These are phyloP conservation scores for Suhomyces anneliseae DNA, from an alignment of 1,139 yeast genomes.

Conservation along the genomic window DNA sequence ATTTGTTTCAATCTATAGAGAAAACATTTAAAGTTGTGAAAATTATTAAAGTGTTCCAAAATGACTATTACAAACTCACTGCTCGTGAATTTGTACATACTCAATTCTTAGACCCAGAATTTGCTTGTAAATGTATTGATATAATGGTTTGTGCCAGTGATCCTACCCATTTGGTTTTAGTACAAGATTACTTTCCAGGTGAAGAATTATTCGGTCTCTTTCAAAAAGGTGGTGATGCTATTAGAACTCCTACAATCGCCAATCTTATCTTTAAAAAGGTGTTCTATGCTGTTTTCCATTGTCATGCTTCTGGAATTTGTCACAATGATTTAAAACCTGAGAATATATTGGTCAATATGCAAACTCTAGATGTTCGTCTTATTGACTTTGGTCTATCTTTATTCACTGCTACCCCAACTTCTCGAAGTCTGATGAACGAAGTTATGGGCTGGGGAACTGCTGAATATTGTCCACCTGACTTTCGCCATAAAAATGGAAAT, in stretches of 20 bases:
- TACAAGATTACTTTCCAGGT: slow-evolving; percentile 12
- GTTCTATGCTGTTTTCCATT: slow-evolving; percentile 17
- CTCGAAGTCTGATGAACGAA: not conserved
- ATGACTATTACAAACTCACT: not conserved
- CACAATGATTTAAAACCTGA: slow-evolving; percentile 15
- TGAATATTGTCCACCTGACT: slow-evolving; percentile 8
- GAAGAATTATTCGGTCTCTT: slow-evolving; percentile 9
- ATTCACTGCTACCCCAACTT: not conserved
- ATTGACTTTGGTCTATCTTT: slow-evolving; percentile 13
- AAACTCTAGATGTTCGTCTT: slow-evolving; percentile 6
- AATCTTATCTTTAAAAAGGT: slow-evolving; percentile 18
- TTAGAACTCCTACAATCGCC: not conserved
- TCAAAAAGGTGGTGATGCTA: not conserved
- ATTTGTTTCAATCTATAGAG: slow-evolving; percentile 1
- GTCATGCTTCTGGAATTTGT: slow-evolving; percentile 17
- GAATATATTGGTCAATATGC: slow-evolving; percentile 15
- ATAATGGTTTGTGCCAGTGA: slow-evolving; percentile 4
- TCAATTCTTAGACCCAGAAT: slow-evolving; percentile 2
- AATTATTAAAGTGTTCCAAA: not conserved
- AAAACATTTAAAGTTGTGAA: slow-evolving; percentile 5
- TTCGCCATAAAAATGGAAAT: not conserved
- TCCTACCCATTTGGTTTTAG: slow-evolving; percentile 2
- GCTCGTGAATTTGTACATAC: slow-evolving; percentile 7
- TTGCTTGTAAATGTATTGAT: slow-evolving; percentile 9
- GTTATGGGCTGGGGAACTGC: slow-evolving; percentile 8